Base-by-base conservation (phyloP, 176 grass and related monocot genomes). In the sorghum (Sorghum bicolor) region DNA sequence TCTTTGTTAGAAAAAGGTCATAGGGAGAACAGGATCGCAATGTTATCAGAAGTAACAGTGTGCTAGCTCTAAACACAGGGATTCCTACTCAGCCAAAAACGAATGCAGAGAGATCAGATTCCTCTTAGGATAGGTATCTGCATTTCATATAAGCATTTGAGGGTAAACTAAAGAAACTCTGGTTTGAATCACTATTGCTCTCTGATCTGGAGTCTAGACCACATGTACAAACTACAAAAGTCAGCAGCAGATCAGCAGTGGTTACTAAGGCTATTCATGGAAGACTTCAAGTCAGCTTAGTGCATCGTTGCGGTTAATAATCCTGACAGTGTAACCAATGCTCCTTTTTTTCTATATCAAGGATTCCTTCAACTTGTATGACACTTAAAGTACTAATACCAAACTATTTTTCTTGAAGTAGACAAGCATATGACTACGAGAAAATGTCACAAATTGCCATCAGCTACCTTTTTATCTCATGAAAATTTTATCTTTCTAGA, bases 381-480 rank as follows among this genome's bases (percentile, higher is more conserved):
- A 10, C 57, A 90, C 84, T 86, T 74, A 82, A 86, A 83, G 83
- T 75, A 74, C 30, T 10, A 74, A 25, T 48, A 83, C 80, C 88
- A 55, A 86, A 64, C 77, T 41, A 70, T 81, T 74, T 79, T 83
- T 64, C n/a, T 67, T 83, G 3, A 60, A 68, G 57, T 25, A 78
- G 72, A 69, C 64, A 43, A 82, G 17, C 44, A 61, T 24, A 44
- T 1, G 61, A 74, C 78, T 31, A 16, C 25, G 73, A 74, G 83
- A 58, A 37, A 72, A 68, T 68, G 70, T 69, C 38, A 57, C 20
- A 73, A 79, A 73, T 45, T 74, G 22, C 44, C 58, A 10, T 44
- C 29, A 82, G 15, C 34, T 45, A 78, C n/a, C 32, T 4, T 82
- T 44, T 78, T 67, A 14, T 39, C n/a, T 57, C 19, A 13, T 48